These are phyloP conservation scores for Suhomyces ambrosiae DNA, from an alignment of 1,139 yeast genomes.

Conservation along the genomic window DNA sequence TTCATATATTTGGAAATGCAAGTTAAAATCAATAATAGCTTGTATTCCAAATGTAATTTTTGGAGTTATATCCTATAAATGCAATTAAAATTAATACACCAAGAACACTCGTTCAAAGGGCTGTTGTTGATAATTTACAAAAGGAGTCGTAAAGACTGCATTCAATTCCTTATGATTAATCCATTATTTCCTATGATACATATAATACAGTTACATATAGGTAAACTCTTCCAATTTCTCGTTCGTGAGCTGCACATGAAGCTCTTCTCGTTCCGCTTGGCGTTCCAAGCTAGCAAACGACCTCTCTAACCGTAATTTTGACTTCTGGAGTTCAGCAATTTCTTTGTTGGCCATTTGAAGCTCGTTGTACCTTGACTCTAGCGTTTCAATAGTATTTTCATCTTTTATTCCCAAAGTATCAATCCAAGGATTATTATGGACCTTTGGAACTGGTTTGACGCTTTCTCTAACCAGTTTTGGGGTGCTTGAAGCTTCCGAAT, in stretches of 20 bases:
- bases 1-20: too few species aligned
- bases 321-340: constrained; percentile 30
- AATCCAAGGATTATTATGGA: constrained; percentile 25
- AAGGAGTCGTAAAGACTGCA: too few species aligned
- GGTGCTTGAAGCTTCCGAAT: constrained; percentile 1
- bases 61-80: too few species aligned
- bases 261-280: constrained; percentile 35
- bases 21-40: too few species aligned
- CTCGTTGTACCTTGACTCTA: constrained; percentile 23
- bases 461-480: constrained; percentile 4
- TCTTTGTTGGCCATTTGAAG: constrained; percentile 29
- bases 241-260: constrained; percentile 39
- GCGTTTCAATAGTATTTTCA: constrained; percentile 18
- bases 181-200: constrained; percentile 2
- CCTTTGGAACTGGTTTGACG: constrained; percentile 6
- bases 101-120: too few species aligned
- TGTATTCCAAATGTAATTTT: too few species aligned
- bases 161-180: too few species aligned
- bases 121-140: too few species aligned
- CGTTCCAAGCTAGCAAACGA: constrained; percentile 29
- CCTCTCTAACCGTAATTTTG: constrained; percentile 25
- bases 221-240: constrained; percentile 49
- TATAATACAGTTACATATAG: constrained; percentile 24
- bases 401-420: constrained; percentile 22
- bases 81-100: too few species aligned